Base-by-base conservation (phyloP, 345 rosid genomes). In the Salix brachista region DNA sequence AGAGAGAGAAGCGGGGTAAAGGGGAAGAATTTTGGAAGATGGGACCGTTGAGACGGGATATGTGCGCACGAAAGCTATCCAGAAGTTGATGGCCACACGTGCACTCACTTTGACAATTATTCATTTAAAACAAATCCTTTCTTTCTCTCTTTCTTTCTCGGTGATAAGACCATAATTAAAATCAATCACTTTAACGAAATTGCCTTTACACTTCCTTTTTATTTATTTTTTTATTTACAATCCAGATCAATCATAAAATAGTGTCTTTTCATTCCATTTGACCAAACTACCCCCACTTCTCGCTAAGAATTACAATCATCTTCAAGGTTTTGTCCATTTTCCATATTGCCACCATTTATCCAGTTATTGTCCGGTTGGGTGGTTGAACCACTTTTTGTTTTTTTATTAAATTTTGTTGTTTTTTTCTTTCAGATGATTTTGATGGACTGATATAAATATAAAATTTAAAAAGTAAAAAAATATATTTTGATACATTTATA, bases 1-100 rank as follows among this genome's bases (percentile, higher is more conserved):
- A 72, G 44, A 66, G 80, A 71, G 65, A 34, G 36, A 34, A 10
- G 44, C 13, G 76, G 72, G 80, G 52, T 36, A 66, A 54, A 64
- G 66, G 25, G 72, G 26, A 52, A 56, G 77, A 73, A 73, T 58
- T 78, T 78, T 14, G 46, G 68, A 13, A 46, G 10, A 23, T 44
- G 77, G 81, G 69, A 6, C 61, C 77, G 60, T 25, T 48, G 58
- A 8, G 46, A 9, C 13, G n/a, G 67, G 52, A 3, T 10, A 16
- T 5, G 30, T 18, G 65, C 65, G 28, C 70, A 34, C 75, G 66
- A 21, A 69, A 60, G 46, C 36, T 34, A 44, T 32, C 28, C 36
- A 23, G 36, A 23, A n/a, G 72, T 19, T 4, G 67, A 67, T 54
- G 54, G 18, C 39, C 74, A 62, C 80, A 77, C 80, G 70, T 65